Conservation (phyloP, 257 asterid genomes). For the Capsicum baccatum region DNA sequence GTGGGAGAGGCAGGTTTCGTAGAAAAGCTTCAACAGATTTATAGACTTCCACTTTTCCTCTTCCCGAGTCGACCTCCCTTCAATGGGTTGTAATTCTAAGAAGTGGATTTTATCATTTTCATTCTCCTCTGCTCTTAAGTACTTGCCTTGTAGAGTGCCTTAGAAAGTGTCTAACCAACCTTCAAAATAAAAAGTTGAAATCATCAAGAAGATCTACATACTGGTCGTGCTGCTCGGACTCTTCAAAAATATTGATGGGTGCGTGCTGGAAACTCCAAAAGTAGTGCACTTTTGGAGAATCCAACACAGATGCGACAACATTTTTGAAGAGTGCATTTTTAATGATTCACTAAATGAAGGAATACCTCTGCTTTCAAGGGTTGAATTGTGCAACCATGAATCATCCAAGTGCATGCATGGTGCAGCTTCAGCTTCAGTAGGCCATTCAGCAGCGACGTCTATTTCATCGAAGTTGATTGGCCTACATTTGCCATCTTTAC, state of each 20-base stretch:
- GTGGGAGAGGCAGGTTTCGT: neutral
- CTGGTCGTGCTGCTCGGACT: neutral
- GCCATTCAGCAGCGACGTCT: slow-evolving; percentile 47
- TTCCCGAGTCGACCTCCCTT: neutral
- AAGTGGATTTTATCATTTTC: too few relatives aligned
- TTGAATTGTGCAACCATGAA: slow-evolving; percentile 36
- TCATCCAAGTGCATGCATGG: slow-evolving; percentile 37
- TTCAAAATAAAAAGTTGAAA: neutral
- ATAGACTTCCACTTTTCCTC: neutral
- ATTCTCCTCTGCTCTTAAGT: neutral
- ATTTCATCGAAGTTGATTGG: slow-evolving; percentile 47
- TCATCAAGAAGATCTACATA: neutral
- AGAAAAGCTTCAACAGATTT: neutral
- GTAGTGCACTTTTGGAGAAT: too few relatives aligned
- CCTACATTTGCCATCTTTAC: slow-evolving; percentile 35
- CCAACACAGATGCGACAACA: neutral
- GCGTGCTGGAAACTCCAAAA: neutral
- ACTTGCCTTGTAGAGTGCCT: neutral
- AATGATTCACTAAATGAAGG: neutral
- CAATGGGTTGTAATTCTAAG: neutral
- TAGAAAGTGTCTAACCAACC: neutral
- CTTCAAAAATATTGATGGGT: neutral
- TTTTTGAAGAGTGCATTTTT: neutral
- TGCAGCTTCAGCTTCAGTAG: slow-evolving; percentile 43
- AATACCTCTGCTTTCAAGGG: slow-evolving; percentile 30